Percentiles rank a stretch among this genome's conserved stretches.
phyloP scores from a whole-genome alignment of 1,284 basidiomycete species.

The Sphagnurus paluster region DNA sequence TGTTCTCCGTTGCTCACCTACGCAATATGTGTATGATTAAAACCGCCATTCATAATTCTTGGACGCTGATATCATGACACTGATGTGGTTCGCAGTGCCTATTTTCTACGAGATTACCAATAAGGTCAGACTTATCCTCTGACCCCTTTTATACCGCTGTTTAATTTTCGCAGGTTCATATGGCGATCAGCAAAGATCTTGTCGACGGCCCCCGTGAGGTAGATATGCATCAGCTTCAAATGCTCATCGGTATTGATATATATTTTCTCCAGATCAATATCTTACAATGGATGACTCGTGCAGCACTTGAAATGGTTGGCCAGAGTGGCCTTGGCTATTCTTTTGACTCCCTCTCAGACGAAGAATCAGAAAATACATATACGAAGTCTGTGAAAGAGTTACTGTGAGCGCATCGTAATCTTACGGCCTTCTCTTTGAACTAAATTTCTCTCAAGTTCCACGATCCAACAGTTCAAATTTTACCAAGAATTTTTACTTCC shows the following conservation, averaged over 20 bases:
- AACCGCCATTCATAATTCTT: not conserved
- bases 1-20: constrained; percentile 45
- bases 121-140: constrained; percentile 20
- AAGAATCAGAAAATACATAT: not conserved
- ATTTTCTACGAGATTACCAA: constrained; percentile 36
- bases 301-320: constrained; percentile 18
- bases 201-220: constrained; percentile 14
- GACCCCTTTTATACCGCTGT: not conserved
- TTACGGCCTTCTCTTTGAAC: constrained; percentile 12
- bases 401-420: not conserved
- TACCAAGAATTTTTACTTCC: constrained; percentile 26
- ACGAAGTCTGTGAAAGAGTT: constrained; percentile 1
- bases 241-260: constrained; percentile 5
- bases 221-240: no score
- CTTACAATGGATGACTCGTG: constrained; percentile 6
- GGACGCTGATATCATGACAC: not conserved
- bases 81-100: constrained; percentile 24
- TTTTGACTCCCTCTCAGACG: constrained; percentile 28
- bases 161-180: constrained; percentile 6
- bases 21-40: constrained; percentile 32
- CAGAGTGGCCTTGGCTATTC: constrained; percentile 33
- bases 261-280: constrained; percentile 9
- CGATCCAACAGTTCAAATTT: no score
- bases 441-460: no score
- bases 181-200: constrained; percentile 9